Evolutionary conservation across 2,329 filamentous ascomycete species (phyloP).

Genomic region (Conoideocrella luteorostrata): DNA sequence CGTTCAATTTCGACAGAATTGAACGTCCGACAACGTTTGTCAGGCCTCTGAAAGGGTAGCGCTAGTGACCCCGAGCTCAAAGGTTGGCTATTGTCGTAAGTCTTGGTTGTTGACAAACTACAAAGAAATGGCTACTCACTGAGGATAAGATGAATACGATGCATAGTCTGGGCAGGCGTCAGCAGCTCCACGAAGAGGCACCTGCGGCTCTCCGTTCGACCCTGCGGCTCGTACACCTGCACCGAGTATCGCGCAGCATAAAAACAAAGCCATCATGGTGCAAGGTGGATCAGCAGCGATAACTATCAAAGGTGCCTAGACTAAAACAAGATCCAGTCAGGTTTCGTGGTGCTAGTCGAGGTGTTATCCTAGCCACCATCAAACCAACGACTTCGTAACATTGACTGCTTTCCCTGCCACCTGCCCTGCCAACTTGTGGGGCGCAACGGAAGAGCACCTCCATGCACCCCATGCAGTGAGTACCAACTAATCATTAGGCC

Average conservation of each 20-base stretch:
- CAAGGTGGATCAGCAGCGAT: background rate
- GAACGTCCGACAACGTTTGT: conserved; percentile 79
- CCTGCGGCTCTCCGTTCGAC: background rate
- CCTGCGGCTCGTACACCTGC: background rate
- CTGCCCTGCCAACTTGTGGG: too few species aligned
- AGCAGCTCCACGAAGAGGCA: conserved; percentile 17
- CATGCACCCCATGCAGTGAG: too few species aligned
- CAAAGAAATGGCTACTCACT: conserved; percentile 24
- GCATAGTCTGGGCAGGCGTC: conserved; percentile 35
- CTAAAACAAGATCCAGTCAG: too few species aligned
- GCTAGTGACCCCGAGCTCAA: conserved; percentile 71
- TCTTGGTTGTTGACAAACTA: background rate
- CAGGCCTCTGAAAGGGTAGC: conserved; percentile 82
- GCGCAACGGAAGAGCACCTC: too few species aligned
- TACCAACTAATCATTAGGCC: too few species aligned
- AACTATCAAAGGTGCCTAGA: background rate
- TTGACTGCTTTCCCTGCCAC: too few species aligned
- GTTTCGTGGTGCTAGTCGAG: too few species aligned
- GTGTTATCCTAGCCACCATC: too few species aligned
- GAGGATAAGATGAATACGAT: conserved; percentile 30
- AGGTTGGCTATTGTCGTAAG: conserved; percentile 53
- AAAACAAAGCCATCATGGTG: background rate
- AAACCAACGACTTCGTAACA: too few species aligned
- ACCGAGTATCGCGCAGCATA: background rate
- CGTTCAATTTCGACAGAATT: conserved; percentile 78